These are phyloP conservation scores for Geranium brycei DNA, from an alignment of 345 rosid species.

Conservation along the genomic window DNA sequence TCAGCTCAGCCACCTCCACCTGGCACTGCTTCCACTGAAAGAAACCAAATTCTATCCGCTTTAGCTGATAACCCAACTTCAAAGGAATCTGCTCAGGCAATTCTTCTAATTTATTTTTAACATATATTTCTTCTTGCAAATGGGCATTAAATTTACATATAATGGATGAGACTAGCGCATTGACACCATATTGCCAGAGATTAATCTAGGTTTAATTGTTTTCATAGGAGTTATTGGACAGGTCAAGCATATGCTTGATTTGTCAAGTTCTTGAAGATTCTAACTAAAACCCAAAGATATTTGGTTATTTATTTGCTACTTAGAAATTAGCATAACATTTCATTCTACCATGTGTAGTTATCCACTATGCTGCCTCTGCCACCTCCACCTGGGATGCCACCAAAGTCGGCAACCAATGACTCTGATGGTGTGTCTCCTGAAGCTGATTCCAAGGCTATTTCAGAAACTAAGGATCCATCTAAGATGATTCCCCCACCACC, in stretches of 20 bases:
- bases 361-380: slow-evolving; percentile 34
- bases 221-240: no score
- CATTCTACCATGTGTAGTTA: slow-evolving; percentile 25
- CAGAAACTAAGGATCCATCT: slow-evolving; percentile 27
- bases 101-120: neutral
- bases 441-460: slow-evolving; percentile 28
- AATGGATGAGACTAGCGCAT: no score
- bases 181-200: no score
- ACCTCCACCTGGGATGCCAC: slow-evolving; percentile 54
- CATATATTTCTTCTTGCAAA: neutral
- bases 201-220: no score
- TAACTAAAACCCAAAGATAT: no score
- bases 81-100: slow-evolving; percentile 40
- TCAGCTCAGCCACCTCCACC: slow-evolving; percentile 52
- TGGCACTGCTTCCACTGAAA: slow-evolving; percentile 32
- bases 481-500: slow-evolving; percentile 79
- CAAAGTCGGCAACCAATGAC: slow-evolving; percentile 30
- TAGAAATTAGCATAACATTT: neutral
- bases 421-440: slow-evolving; percentile 35
- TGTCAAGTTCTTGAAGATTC: no score
- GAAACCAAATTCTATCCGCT: slow-evolving; percentile 25
- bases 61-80: slow-evolving; percentile 30
- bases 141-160: no score
- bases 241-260: no score
- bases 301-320: no score